Percentiles rank a stretch among this genome's conserved stretches.
Evolutionary conservation across 148 eudicot genomes (phyloP).

Genomic region (Gaultheria prostrata): DNA sequence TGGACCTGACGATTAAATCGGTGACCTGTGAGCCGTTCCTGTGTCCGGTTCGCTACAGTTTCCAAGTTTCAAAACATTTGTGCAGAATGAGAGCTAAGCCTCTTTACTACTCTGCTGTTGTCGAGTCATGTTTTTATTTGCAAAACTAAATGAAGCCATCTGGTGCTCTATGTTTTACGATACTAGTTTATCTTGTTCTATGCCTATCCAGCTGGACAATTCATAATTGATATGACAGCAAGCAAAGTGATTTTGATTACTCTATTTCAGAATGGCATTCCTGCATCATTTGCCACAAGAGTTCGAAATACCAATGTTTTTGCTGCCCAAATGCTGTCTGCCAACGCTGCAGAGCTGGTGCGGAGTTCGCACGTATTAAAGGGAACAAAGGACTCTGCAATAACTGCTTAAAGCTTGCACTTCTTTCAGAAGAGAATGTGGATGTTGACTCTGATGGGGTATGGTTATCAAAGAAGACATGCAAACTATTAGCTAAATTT

Average conservation of each 20-base stretch:
- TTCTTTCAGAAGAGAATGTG: slow-evolving; percentile 69
- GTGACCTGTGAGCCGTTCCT: not conserved
- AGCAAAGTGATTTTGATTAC: not conserved
- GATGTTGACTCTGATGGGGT: slow-evolving; percentile 87
- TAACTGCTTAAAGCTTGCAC: slow-evolving; percentile 71
- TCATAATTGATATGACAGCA: not conserved
- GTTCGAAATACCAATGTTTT: slow-evolving; percentile 50
- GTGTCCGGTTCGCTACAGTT: not conserved
- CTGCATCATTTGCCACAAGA: slow-evolving; percentile 52
- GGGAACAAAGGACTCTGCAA: slow-evolving; percentile 69
- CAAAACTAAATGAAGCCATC: not conserved
- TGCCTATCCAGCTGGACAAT: not conserved
- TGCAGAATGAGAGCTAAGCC: not conserved
- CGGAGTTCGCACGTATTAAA: slow-evolving; percentile 41
- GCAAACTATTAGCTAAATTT: not conserved
- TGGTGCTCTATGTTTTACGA: not conserved
- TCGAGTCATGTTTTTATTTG: not conserved
- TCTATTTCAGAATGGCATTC: slow-evolving; percentile 55
- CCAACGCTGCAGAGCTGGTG: slow-evolving; percentile 39
- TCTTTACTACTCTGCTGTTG: not conserved
- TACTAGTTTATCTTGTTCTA: not conserved
- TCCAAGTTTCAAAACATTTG: not conserved
- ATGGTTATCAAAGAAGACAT: slow-evolving; percentile 12
- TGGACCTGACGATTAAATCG: not conserved
- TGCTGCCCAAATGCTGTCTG: slow-evolving; percentile 74